phyloP scores from a whole-genome alignment of 345 rosid species.

The Durio zibethinus region DNA sequence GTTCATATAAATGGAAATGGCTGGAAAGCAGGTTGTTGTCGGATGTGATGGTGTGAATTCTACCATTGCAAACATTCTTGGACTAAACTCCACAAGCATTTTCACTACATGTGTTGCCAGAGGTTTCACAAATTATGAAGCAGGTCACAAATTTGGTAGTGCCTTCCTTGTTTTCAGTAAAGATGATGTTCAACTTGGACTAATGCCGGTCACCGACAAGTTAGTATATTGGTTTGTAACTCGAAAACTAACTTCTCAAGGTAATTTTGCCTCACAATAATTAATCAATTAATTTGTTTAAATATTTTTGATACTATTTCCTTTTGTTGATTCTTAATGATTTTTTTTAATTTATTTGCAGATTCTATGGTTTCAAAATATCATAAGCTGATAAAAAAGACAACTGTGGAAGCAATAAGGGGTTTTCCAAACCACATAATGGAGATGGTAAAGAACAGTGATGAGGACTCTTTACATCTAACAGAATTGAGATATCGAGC shows the following conservation, averaged over 20 bases:
- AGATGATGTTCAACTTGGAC: neutral
- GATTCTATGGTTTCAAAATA: slow-evolving; percentile 23
- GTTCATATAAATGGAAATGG: too few species aligned
- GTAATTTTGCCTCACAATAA: neutral
- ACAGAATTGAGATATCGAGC: slow-evolving; percentile 40
- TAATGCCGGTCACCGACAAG: neutral
- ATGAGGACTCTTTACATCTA: slow-evolving; percentile 29
- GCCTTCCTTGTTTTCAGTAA: neutral
- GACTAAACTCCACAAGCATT: slow-evolving; percentile 28
- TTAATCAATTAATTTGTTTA: too few species aligned
- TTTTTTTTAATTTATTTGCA: neutral
- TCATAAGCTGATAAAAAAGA: slow-evolving; percentile 29
- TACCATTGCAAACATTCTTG: slow-evolving; percentile 35
- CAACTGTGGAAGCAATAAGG: slow-evolving; percentile 27
- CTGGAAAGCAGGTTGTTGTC: slow-evolving; percentile 31
- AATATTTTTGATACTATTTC: too few species aligned
- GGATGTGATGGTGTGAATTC: slow-evolving; percentile 63
- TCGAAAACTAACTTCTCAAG: neutral
- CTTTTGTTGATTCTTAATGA: too few species aligned
- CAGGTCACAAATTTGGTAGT: slow-evolving; percentile 27
- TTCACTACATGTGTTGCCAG: slow-evolving; percentile 31
- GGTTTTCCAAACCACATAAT: slow-evolving; percentile 34
- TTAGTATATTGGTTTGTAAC: neutral
- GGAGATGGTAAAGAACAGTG: slow-evolving; percentile 38
- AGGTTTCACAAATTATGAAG: slow-evolving; percentile 41